These are phyloP conservation scores for Xylaria telfairii DNA, from an alignment of 495 filamentous ascomycete species.

Conservation along the genomic window DNA sequence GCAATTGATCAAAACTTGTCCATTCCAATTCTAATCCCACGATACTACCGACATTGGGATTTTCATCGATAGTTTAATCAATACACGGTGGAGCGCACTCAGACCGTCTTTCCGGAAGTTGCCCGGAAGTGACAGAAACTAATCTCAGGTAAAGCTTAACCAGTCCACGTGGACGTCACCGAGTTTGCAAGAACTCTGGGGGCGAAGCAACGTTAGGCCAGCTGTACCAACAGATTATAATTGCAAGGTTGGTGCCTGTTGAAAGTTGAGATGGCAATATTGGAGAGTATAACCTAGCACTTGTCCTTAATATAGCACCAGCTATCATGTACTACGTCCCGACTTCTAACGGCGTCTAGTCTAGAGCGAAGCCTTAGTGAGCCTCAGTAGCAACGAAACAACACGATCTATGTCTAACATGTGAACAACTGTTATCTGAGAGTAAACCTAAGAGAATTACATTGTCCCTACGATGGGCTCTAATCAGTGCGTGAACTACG, in stretches of 20 bases:
- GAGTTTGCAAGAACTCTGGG: background rate
- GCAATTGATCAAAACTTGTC: background rate
- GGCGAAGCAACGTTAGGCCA: background rate
- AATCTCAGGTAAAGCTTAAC: background rate
- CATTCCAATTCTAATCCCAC: background rate
- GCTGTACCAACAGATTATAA: background rate
- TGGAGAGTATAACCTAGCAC: slow-evolving; percentile 4
- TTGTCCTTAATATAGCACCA: background rate
- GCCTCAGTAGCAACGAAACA: background rate
- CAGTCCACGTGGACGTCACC: background rate
- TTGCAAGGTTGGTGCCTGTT: background rate
- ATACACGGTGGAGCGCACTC: slow-evolving; percentile 13
- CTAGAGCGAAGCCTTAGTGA: background rate
- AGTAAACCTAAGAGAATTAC: too few relatives aligned
- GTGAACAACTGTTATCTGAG: background rate
- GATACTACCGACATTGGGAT: background rate
- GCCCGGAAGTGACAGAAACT: slow-evolving; percentile 1
- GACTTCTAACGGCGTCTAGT: background rate
- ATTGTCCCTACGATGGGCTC: background rate
- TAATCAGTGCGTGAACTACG: background rate
- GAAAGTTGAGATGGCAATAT: background rate
- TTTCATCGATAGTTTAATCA: slow-evolving; percentile 17
- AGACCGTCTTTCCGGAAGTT: slow-evolving; percentile 2
- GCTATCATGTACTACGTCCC: background rate
- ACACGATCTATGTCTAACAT: background rate